Conservation (phyloP, 345 rosid genomes). For the Populus alba region DNA sequence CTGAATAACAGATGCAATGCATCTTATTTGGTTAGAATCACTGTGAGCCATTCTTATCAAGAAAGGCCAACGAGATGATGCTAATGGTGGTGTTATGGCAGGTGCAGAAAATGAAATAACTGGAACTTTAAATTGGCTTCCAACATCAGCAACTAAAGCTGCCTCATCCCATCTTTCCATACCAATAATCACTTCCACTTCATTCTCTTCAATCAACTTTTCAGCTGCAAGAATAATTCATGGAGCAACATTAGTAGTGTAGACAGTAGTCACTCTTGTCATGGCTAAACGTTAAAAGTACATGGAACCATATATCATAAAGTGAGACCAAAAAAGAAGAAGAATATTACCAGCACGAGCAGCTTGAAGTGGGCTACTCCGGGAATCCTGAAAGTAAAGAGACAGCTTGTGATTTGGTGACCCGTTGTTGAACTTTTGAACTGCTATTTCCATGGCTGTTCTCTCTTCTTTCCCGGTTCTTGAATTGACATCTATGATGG, state of each 20-base stretch:
- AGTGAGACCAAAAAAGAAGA: neutral
- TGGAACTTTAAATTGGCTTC: conserved; percentile 32
- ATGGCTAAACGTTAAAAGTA: too few relatives aligned
- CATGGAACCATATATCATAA: neutral
- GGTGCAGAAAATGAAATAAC: conserved; percentile 42
- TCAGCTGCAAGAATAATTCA: conserved; percentile 28
- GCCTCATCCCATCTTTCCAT: conserved; percentile 50
- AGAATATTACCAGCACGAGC: conserved; percentile 32
- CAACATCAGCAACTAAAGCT: conserved; percentile 40
- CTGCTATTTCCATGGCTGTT: conserved; percentile 44
- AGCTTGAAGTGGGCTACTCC: conserved; percentile 25
- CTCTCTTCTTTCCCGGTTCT: conserved; percentile 37
- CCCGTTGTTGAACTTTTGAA: conserved; percentile 18
- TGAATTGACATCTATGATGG: conserved; percentile 35
- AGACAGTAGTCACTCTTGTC: too few relatives aligned
- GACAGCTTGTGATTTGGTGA: conserved; percentile 25
- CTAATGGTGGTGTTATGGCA: conserved; percentile 20
- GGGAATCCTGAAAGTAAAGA: conserved; percentile 27
- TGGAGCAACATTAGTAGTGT: neutral
- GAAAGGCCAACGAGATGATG: conserved; percentile 37
- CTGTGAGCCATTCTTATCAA: conserved; percentile 34
- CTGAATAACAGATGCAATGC: conserved; percentile 37
- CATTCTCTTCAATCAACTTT: conserved; percentile 32
- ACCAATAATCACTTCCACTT: conserved; percentile 42
- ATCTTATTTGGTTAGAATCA: conserved; percentile 28